phyloP scores from a whole-genome alignment of 371 early-diverging fungal species.

The Rhizomucor miehei region DNA sequence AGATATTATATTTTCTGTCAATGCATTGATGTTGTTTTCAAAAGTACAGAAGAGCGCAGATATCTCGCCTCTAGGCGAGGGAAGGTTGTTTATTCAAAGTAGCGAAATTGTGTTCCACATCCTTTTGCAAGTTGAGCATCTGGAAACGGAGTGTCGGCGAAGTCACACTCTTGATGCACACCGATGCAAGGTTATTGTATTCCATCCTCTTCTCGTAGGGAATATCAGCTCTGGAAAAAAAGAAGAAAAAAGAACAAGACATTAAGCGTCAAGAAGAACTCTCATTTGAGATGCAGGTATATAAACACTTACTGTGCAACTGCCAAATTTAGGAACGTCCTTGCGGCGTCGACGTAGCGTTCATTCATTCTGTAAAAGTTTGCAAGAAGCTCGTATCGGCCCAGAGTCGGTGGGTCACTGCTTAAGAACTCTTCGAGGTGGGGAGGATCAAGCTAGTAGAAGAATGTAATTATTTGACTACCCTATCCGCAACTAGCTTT shows the following conservation, averaged over 20 bases:
- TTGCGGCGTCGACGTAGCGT: constrained; percentile 32
- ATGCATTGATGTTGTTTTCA: too few species aligned
- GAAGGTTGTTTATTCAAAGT: too few species aligned
- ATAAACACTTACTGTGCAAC: constrained; percentile 18
- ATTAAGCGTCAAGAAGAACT: too few species aligned
- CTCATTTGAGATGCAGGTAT: not conserved
- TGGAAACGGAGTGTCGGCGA: constrained; percentile 10
- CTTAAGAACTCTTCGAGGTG: constrained; percentile 28
- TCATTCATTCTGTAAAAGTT: constrained; percentile 22
- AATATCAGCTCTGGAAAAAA: constrained; percentile 10
- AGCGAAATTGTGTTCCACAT: not conserved
- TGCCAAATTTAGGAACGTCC: constrained; percentile 13
- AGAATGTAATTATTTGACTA: not conserved
- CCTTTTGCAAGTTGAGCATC: constrained; percentile 12
- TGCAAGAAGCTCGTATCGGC: constrained; percentile 25
- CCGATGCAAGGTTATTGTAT: constrained; percentile 10
- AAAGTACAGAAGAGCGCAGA: too few species aligned
- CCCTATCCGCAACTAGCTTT: not conserved
- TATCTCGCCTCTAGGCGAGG: too few species aligned
- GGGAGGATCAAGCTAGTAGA: constrained; percentile 13
- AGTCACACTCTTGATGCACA: constrained; percentile 18
- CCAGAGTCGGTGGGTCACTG: constrained; percentile 17
- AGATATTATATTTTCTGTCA: too few species aligned
- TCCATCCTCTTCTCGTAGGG: constrained; percentile 12
- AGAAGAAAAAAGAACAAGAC: too few species aligned